Base-by-base conservation (phyloP, 768 basidiomycete genomes). In the Boletus vinaceobasis region DNA sequence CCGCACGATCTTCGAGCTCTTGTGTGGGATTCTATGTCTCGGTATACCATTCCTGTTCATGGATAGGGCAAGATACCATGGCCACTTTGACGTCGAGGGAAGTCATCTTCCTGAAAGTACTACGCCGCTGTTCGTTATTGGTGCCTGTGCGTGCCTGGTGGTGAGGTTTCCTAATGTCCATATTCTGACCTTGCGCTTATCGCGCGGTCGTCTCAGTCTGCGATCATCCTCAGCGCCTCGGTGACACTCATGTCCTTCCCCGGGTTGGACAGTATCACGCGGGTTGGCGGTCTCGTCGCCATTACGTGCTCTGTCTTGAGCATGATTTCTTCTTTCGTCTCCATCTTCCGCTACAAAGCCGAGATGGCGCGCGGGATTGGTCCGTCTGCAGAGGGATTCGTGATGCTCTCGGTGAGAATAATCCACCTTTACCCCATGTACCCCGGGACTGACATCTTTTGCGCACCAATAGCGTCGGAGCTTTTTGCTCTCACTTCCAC, bases 161-260 rank as follows among this genome's bases (percentile, higher is more conserved):
- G 86, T 86, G 69, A 74, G 85, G 74, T 50, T 45, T 48, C 23
- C 21, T 10, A 38, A 31, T 38, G 44, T 31, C 7, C 2, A 44
- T 32, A 42, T 31, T n/a, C 48, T 31, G 36, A 54, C 14, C 2
- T 19, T 6, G 17, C 1, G 19, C 54, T 61, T 31, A 65, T 46
- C 42, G 17, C 60, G 7, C 10, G 5, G 4, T 14, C 31, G 8
- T 42, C 50, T 36, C 68, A 92, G 90, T 88, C 89, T 62, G 90
- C 90, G 29, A 79, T 91, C 54, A 78, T 91, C 23, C 74, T 92
- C 54, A 90, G 90, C 60, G 86, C 88, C 32, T 88, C 89, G 38
- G 86, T 90, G 53, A 90, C 88, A 27, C 85, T 91, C 72, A 79
- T 93, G 66, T 82, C 87, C 48, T 78, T 93, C 50, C 89, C 90